Evolutionary conservation across 2,329 filamentous ascomycete genomes (phyloP).

Genomic region (Acrocalymma vagum): DNA sequence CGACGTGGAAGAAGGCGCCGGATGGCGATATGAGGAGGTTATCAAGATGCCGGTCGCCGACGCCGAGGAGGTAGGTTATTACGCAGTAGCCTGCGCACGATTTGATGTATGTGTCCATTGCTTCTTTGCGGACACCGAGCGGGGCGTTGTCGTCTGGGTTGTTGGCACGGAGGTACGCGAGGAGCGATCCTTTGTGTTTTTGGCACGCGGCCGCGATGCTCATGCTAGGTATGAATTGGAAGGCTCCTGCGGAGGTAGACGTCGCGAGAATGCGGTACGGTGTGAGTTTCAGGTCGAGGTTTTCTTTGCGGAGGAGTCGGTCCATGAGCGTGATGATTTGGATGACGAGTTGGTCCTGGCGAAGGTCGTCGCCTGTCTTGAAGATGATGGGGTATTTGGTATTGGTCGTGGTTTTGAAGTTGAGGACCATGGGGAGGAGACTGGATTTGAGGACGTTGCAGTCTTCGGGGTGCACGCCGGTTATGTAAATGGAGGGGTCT

Average conservation of each 20-base stretch:
- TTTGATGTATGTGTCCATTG: constrained; percentile 93
- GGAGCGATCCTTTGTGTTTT: constrained; percentile 79
- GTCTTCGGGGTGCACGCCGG: constrained; percentile 82
- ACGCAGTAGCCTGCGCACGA: constrained; percentile 98
- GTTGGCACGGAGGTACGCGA: constrained; percentile 86
- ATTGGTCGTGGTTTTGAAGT: constrained; percentile 82
- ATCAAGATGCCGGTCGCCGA: constrained; percentile 94
- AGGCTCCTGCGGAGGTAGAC: constrained; percentile 85
- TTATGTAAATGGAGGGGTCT: constrained; percentile 82
- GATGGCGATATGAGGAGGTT: constrained; percentile 91
- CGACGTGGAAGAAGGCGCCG: constrained; percentile 96
- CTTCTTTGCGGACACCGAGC: constrained; percentile 87
- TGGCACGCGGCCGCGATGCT: constrained; percentile 83
- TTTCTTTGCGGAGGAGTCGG: constrained; percentile 91
- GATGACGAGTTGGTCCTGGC: constrained; percentile 96
- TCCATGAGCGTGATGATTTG: constrained; percentile 99
- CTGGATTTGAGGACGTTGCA: constrained; percentile 96
- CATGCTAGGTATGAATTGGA: constrained; percentile 90
- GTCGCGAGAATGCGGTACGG: constrained; percentile 97
- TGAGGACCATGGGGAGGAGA: constrained; percentile 87
- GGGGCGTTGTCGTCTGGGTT: constrained; percentile 86
- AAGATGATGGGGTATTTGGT: constrained; percentile 91
- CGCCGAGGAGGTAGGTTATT: constrained; percentile 96
- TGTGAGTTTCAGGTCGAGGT: constrained; percentile 91
- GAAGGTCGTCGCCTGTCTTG: constrained; percentile 95